These are phyloP conservation scores for Saccharomyces hybrid DNA, from an alignment of 1,139 yeast genomes.

Conservation along the genomic window DNA sequence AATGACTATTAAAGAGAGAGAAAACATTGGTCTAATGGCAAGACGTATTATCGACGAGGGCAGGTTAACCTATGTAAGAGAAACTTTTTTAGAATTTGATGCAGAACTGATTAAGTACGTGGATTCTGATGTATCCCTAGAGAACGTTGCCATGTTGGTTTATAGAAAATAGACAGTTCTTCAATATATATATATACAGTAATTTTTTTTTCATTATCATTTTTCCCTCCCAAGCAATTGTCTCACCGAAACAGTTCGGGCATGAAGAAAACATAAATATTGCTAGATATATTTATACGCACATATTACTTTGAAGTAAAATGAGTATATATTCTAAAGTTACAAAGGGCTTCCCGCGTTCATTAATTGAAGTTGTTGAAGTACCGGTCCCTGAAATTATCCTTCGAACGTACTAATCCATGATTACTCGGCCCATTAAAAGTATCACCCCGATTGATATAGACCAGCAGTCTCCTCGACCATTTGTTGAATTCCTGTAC, in stretches of 20 bases:
- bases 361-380: conserved; percentile 51
- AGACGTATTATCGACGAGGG: conserved; percentile 64
- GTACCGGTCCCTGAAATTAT: conserved; percentile 74
- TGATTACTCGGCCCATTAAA: conserved; percentile 53
- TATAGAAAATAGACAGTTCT: conserved; percentile 2
- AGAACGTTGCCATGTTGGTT: conserved; percentile 56
- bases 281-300: too few relatives aligned
- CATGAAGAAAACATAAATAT: not conserved
- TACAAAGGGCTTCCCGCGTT: not conserved
- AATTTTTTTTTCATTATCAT: not conserved
- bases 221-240: too few relatives aligned
- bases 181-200: too few relatives aligned
- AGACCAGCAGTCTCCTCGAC: conserved; percentile 81
- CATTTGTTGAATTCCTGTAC: conserved; percentile 88
- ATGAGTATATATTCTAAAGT: not conserved
- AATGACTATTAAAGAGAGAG: conserved; percentile 42
- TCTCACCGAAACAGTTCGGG: too few relatives aligned
- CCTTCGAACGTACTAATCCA: conserved; percentile 30
- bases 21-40: conserved; percentile 54
- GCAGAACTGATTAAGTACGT: conserved; percentile 56
- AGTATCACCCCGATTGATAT: conserved; percentile 55
- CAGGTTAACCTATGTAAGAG: conserved; percentile 42
- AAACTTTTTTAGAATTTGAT: conserved; percentile 29
- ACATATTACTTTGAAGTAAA: too few relatives aligned
- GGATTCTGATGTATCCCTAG: conserved; percentile 50